Evolutionary conservation across 345 rosid genomes (phyloP), one percentile per base, ranked within the genome.

Genomic region (Hibiscus syriacus): DNA sequence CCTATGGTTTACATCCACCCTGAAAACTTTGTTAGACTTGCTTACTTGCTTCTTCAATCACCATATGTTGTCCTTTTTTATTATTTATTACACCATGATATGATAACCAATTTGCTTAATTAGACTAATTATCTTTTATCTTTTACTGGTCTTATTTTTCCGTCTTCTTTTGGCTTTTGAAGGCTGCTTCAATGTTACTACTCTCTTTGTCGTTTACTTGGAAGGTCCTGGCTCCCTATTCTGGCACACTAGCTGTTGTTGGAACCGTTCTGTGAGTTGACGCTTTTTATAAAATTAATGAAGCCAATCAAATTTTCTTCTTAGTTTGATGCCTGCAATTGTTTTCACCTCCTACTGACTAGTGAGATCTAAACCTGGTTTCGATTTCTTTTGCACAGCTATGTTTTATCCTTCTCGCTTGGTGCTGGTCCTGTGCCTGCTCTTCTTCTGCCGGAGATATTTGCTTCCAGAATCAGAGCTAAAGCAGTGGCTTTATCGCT

Each of bases 401-500:
- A 94, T 71, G 99, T 92, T 20, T 70, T 94, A 74, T 94, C 97
- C 13, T 94, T 94, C 81, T 91, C 99, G 38, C 98, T 92, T 66
- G 99, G 99, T 76, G 98, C 99, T 25, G 99, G 98, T 70, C 99
- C 97, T 19, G 99, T 95, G 53, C 98, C 98, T 22, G 98, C 98
- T 62, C 90, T 95, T 79, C 98, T 95, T 55, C 89, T 90, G 20
- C 94, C 99, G 7, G 99, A 95, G 81, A 92, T 95, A 75, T 95
- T 95, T 70, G 88, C 99, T 46, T 89, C 97, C 6, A 84, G 97
- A 84, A 95, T 95, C 73, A 87, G 98, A 82, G 98, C 99, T 23
- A 95, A 95, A 78, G 98, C 99, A 3, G 97, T 92, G 20, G 86
- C 98, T 25, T 83, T 95, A 30, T 95, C 98, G 26, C 82, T 94